phyloP scores from a whole-genome alignment of 225 moss, liverwort and hornwort species.

The Pseudoscleropodium purum region DNA sequence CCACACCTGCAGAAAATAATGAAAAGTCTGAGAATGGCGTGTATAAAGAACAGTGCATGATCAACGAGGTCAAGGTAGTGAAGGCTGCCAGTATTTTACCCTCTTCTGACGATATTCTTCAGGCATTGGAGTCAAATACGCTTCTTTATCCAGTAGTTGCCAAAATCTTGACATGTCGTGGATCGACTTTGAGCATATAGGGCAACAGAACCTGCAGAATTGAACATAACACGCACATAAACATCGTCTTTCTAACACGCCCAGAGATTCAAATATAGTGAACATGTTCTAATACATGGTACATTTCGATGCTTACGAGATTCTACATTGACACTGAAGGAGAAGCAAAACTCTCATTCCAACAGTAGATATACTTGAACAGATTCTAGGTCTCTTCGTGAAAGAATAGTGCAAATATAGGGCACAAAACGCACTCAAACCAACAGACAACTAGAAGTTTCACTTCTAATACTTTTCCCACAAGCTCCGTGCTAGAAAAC shows the following conservation, averaged over 20 bases:
- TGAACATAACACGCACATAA: neutral
- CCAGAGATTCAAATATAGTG: neutral
- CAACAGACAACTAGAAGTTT: neutral
- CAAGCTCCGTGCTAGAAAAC: neutral
- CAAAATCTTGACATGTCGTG: conserved; percentile 69
- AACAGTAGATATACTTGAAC: neutral
- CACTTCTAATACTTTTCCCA: neutral
- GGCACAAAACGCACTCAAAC: neutral
- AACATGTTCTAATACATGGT: neutral
- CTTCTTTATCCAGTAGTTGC: conserved; percentile 67
- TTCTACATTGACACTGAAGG: neutral
- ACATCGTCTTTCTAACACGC: neutral
- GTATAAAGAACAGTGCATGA: neutral
- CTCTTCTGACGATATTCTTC: conserved; percentile 65
- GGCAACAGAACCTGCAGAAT: conserved; percentile 54
- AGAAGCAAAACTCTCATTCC: neutral
- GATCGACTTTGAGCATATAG: conserved; percentile 76
- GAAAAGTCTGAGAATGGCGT: neutral
- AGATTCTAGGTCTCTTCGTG: neutral
- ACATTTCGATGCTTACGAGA: neutral
- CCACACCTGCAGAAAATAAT: conserved; percentile 44
- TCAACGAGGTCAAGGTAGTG: neutral
- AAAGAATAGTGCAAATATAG: neutral
- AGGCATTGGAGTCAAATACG: conserved; percentile 75
- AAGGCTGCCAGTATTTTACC: conserved; percentile 16